Conservation (phyloP, 768 basidiomycete genomes). For the Tricholoma flavovirens region DNA sequence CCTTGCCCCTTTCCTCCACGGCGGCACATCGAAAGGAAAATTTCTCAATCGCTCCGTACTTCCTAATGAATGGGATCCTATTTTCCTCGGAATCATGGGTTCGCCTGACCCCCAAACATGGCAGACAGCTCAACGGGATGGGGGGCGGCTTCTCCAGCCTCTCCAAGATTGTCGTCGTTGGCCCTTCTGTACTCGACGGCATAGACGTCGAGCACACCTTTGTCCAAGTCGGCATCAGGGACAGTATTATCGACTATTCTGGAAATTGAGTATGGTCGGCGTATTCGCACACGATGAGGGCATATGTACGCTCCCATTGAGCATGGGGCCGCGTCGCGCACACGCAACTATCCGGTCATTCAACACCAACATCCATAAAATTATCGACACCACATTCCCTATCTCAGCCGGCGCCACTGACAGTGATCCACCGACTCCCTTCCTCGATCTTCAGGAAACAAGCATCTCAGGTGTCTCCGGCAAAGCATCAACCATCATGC, state of each 20-base stretch:
- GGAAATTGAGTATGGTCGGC: constrained; percentile 77
- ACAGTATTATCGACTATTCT: constrained; percentile 55
- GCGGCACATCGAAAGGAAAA: constrained; percentile 76
- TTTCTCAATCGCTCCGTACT: constrained; percentile 53
- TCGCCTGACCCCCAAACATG: constrained; percentile 66
- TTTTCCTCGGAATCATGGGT: constrained; percentile 76
- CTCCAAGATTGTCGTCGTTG: constrained; percentile 69
- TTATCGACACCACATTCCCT: constrained; percentile 69
- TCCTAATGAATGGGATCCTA: constrained; percentile 51
- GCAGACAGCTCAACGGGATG: constrained; percentile 75
- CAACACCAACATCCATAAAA: constrained; percentile 70
- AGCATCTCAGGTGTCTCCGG: constrained; percentile 67
- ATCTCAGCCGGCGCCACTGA: too few relatives aligned
- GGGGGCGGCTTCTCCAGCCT: constrained; percentile 73
- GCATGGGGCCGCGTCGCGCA: constrained; percentile 6
- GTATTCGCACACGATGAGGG: constrained; percentile 67
- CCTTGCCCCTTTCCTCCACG: constrained; percentile 55
- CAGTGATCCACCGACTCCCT: constrained; percentile 24
- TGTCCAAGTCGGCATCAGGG: constrained; percentile 55
- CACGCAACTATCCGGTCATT: constrained; percentile 49
- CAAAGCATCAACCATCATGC: constrained; percentile 53
- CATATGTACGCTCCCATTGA: constrained; percentile 31
- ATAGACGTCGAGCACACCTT: constrained; percentile 71
- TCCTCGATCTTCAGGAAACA: constrained; percentile 44
- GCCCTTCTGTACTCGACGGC: constrained; percentile 37